Evolutionary conservation across 306 rosid species (phyloP).

Genomic region (Trifolium fragiferum): DNA sequence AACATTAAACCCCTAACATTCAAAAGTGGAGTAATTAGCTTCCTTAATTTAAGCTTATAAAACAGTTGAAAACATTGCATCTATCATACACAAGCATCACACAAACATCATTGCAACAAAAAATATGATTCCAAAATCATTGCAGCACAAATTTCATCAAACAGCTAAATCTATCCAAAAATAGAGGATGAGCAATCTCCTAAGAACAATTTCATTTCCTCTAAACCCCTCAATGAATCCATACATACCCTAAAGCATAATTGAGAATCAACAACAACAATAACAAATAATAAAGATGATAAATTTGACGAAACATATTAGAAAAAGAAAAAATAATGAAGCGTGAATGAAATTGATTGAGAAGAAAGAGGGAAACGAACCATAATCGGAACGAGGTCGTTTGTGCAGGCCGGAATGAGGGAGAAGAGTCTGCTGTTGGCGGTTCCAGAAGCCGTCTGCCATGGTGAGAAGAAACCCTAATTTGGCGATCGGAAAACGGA

Average conservation of each 20-base stretch:
- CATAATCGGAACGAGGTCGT: conserved; percentile 80
- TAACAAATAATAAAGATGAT: background rate
- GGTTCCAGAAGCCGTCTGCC: conserved; percentile 82
- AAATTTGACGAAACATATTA: background rate
- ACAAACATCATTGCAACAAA: background rate
- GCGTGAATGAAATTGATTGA: background rate
- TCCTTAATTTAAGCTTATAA: background rate
- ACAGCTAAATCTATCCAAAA: background rate
- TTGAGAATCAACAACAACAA: background rate
- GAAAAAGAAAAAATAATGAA: background rate
- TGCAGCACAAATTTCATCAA: no score
- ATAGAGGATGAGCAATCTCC: background rate
- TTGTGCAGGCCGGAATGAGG: conserved; percentile 64
- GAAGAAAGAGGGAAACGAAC: conserved; percentile 41
- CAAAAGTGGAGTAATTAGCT: background rate
- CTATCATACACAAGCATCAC: background rate
- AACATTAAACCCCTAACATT: background rate
- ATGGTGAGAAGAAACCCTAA: conserved; percentile 39
- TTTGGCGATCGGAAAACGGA: background rate
- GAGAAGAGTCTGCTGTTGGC: conserved; percentile 42
- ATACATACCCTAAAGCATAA: background rate
- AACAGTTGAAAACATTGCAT: background rate
- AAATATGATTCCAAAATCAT: background rate
- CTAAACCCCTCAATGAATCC: background rate
- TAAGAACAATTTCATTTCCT: background rate